Evolutionary conservation across 208 protist genomes (phyloP), one percentile per base, ranked within the genome.

Genomic region (Lotmaria passim): DNA sequence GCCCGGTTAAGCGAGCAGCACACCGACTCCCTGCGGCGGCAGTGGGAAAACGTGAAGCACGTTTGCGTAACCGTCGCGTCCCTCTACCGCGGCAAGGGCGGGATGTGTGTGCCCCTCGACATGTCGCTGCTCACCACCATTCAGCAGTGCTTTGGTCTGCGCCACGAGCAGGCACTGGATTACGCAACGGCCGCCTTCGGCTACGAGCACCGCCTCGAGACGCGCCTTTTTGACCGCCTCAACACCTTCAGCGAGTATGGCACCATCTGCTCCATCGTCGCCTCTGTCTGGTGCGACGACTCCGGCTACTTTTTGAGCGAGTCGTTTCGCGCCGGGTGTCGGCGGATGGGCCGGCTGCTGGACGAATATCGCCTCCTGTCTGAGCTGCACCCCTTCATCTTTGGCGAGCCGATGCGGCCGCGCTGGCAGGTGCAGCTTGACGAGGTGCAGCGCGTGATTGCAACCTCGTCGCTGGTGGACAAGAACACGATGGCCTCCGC

Each of bases 391-490:
- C 55, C 73, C 44, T 64, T 87, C 21, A 15, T 87, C 19, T 96
- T 96, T 83, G 87, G 84, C 5, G 92, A 96, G 65, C 64, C 79
- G n/a, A 89, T 92, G 77, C 86, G 87, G 19, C 79, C 87, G 44
- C 86, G 88, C 10, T 96, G 89, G 88, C 92, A 96, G 69, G 79
- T 92, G 72, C 92, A 95, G 78, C 81, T 96, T 14, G 86, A 96
- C 56, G 92, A 93, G 73, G 78, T 96, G 67, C 92, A 96, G 75
- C 82, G 88, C 41, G 92, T 75, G 23, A 95, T 96, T 60, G 78
- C 78, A 19, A 93, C 79, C 8, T 81, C 64, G 33, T 77, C 73
- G 46, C 39, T 67, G 23, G 58, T 61, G 17, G 77, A 82, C 10
- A 75, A 75, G 55, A 72, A 69, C 17, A 30, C 66, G 48, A 56